A percentile compares a stretch with the other conserved stretches of the same genome.
These are phyloP conservation scores for Pinus tabuliformis DNA, from an alignment of 75 land plant species.

Conservation along the genomic window DNA sequence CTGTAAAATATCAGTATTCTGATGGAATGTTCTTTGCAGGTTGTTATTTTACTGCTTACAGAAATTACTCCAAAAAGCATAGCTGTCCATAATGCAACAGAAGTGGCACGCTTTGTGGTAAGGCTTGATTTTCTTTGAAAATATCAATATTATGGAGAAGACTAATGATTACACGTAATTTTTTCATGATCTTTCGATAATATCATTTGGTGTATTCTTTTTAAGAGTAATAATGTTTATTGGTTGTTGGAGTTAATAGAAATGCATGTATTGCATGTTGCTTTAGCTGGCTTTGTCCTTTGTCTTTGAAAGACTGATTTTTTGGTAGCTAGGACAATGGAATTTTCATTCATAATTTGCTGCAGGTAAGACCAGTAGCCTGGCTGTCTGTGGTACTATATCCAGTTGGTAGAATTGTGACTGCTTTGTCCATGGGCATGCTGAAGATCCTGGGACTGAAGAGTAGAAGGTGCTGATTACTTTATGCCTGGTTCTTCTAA, in stretches of 20 bases:
- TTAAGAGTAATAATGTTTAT: neutral
- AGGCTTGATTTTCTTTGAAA: neutral
- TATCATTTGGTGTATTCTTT: neutral
- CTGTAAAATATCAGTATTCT: constrained; percentile 8
- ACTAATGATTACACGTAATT: neutral
- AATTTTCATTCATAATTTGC: neutral
- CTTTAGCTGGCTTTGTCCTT: neutral
- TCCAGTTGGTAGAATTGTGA: constrained; percentile 92
- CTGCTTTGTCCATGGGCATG: constrained; percentile 84
- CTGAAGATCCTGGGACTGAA: constrained; percentile 84
- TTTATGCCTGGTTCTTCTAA: neutral
- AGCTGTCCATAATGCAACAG: constrained; percentile 59
- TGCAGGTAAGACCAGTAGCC: constrained; percentile 94
- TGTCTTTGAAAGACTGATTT: neutral
- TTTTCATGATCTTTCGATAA: neutral
- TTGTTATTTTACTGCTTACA: constrained; percentile 86
- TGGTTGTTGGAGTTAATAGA: constrained; percentile 6
- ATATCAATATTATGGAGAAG: neutral
- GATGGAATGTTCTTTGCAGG: constrained; percentile 5
- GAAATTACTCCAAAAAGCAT: constrained; percentile 97
- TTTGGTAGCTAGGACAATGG: neutral
- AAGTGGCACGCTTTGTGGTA: constrained; percentile 14
- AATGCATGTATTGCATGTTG: neutral
- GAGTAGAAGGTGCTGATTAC: constrained; percentile 70
- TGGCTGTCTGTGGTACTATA: constrained; percentile 90